Evolutionary conservation across 1,284 basidiomycete species (phyloP), one percentile per base, ranked within the genome.

Genomic region (Cryptococcus wingfieldii): DNA sequence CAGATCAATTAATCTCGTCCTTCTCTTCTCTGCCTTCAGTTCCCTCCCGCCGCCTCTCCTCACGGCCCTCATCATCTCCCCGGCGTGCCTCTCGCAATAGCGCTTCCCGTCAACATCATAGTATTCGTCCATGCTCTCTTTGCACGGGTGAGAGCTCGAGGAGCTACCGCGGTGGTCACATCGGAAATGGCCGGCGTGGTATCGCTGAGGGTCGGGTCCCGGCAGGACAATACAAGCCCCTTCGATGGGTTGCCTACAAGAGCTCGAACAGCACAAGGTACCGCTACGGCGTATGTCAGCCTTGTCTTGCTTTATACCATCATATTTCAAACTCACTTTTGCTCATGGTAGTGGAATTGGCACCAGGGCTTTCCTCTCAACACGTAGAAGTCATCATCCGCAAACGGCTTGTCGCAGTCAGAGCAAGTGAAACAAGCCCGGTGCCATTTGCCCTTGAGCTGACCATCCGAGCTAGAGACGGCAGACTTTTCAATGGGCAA

Each of bases 391-490:
- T 84, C 83, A 71, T 87, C 87, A 72, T 89, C 89, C 5, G 88
- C 88, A 79, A 94, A 94, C 1, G 89, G 86, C 84, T 85, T 84
- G 68, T 89, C 83, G 75, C 91, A 94, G 3, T 79, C 83, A 61
- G 84, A 81, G 74, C 90, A 94, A 64, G 86, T 89, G 71, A 94
- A 94, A 78, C 91, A 94, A 43, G 86, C 84, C 53, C 84, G 83
- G 71, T 93, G 90, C 76, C 92, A 93, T 75, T 93, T 93, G 59
- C 90, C 90, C 76, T 92, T 92, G 50, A 94, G 80, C 75, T 93
- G 90, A 1, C 90, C 90, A 69, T 94, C 91, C 8, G 87, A 85
- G 10, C 87, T 89, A 38, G 87, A 90, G n/a, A 94, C 88, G 18
- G 90, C 90, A 63, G 87, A 86, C 63, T 86, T 90, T 79, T 94